These are phyloP conservation scores for Fomitopsis palustris DNA, from an alignment of 1,284 basidiomycete species.

Conservation along the genomic window DNA sequence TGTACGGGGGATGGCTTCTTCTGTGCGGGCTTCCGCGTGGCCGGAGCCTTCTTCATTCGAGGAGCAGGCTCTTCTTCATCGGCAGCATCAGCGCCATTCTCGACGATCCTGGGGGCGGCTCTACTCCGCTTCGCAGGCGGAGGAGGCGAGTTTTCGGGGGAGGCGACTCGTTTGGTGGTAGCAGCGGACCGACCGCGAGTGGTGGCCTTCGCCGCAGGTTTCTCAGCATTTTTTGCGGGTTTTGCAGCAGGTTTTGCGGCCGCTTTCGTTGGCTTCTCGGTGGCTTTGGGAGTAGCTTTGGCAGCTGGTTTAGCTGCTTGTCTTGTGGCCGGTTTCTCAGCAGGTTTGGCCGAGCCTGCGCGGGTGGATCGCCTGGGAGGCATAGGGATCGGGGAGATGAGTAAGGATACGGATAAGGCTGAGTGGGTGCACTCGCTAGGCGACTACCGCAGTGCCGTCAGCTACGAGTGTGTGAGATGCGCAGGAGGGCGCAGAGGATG, in stretches of 20 bases:
- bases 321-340: constrained; percentile 5
- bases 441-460: neutral
- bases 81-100: constrained; percentile 8
- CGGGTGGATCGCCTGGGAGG: neutral
- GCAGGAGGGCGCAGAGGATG: neutral
- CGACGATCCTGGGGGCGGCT: constrained; percentile 11
- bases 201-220: constrained; percentile 15
- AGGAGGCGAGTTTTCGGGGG: constrained; percentile 15
- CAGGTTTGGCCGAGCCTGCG: constrained; percentile 23
- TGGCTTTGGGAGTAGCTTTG: constrained; percentile 12
- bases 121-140: constrained; percentile 21
- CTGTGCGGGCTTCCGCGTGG: neutral
- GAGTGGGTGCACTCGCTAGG: neutral
- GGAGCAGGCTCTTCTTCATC: constrained; percentile 5
- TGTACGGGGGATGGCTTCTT: neutral
- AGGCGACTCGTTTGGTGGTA: constrained; percentile 15
- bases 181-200: constrained; percentile 4
- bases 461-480: neutral
- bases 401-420: neutral
- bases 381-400: neutral
- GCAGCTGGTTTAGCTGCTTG: constrained; percentile 10
- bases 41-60: constrained; percentile 14
- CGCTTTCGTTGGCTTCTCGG: constrained; percentile 25
- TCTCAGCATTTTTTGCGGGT: constrained; percentile 26
- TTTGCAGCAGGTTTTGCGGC: constrained; percentile 27